phyloP scores from a whole-genome alignment of 2,329 filamentous ascomycete genomes.

The Sporothrix inflata region DNA sequence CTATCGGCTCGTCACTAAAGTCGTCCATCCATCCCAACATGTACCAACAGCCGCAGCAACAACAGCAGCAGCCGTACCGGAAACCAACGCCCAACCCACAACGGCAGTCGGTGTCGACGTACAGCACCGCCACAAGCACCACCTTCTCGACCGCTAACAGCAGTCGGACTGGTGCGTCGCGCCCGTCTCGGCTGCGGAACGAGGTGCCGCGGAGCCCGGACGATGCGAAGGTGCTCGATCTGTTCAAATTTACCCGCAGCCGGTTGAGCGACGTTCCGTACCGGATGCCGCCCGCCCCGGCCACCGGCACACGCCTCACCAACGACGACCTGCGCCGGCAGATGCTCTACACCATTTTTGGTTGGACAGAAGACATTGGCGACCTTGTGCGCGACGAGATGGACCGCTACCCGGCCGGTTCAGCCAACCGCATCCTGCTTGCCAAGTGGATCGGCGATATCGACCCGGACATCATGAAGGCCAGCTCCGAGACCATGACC shows the following conservation, averaged over 20 bases:
- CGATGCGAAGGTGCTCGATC: slow-evolving; percentile 70
- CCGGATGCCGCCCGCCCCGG: slow-evolving; percentile 62
- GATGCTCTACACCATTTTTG: slow-evolving; percentile 93
- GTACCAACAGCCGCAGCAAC: slow-evolving; percentile 22
- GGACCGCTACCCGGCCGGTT: slow-evolving; percentile 70
- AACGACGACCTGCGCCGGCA: slow-evolving; percentile 82
- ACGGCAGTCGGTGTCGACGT: slow-evolving; percentile 52
- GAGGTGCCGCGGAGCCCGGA: slow-evolving; percentile 80
- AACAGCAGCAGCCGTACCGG: neutral
- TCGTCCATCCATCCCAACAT: slow-evolving; percentile 39
- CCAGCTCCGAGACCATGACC: slow-evolving; percentile 83
- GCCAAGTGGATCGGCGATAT: slow-evolving; percentile 92
- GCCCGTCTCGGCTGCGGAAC: slow-evolving; percentile 73
- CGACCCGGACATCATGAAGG: slow-evolving; percentile 77
- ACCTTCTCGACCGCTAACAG: slow-evolving; percentile 51
- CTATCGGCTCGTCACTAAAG: slow-evolving; percentile 62
- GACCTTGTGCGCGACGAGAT: slow-evolving; percentile 84
- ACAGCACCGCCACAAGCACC: slow-evolving; percentile 54
- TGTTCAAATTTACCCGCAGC: slow-evolving; percentile 84
- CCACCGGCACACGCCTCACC: slow-evolving; percentile 64
- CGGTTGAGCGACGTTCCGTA: slow-evolving; percentile 83
- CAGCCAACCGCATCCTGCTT: slow-evolving; percentile 78
- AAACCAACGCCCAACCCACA: slow-evolving; percentile 39
- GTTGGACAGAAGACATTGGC: slow-evolving; percentile 85
- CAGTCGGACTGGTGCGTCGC: slow-evolving; percentile 35